Percentiles rank a stretch among this genome's conserved stretches.
Evolutionary conservation across 768 basidiomycete genomes (phyloP).

Genomic region (Clitopilus hobsonii): DNA sequence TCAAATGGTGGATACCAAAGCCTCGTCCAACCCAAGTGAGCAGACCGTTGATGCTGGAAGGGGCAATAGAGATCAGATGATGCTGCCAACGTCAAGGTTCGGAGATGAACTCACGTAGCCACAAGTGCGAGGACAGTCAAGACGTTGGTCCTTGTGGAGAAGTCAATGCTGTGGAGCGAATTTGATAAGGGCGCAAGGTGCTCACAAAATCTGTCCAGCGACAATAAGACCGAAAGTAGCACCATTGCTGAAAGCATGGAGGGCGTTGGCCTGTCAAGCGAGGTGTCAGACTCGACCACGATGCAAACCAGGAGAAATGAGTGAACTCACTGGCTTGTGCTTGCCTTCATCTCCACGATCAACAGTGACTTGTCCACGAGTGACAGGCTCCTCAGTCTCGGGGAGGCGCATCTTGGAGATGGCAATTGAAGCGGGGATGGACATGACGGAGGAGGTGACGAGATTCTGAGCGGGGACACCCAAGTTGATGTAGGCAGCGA

Average conservation of each 20-base stretch:
- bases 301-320: neutral
- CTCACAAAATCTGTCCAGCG: constrained; percentile 82
- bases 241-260: constrained; percentile 87
- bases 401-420: constrained; percentile 87
- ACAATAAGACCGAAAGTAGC: constrained; percentile 82
- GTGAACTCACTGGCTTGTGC: constrained; percentile 45
- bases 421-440: constrained; percentile 90
- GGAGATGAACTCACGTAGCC: constrained; percentile 35
- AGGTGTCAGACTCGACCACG: neutral
- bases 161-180: neutral
- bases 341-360: constrained; percentile 64
- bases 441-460: constrained; percentile 89
- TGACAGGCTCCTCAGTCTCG: constrained; percentile 81
- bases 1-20: constrained; percentile 78
- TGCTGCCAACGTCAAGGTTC: neutral
- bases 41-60: constrained; percentile 65
- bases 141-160: constrained; percentile 60
- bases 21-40: constrained; percentile 87
- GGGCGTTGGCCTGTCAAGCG: constrained; percentile 54
- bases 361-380: constrained; percentile 74
- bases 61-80: neutral
- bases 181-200: constrained; percentile 8
- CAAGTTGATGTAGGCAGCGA: constrained; percentile 75
- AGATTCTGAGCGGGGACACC: constrained; percentile 79
- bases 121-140: constrained; percentile 82